These are phyloP conservation scores for Pseudocercospora cruenta DNA, from an alignment of 2,329 filamentous ascomycete species.

Conservation along the genomic window DNA sequence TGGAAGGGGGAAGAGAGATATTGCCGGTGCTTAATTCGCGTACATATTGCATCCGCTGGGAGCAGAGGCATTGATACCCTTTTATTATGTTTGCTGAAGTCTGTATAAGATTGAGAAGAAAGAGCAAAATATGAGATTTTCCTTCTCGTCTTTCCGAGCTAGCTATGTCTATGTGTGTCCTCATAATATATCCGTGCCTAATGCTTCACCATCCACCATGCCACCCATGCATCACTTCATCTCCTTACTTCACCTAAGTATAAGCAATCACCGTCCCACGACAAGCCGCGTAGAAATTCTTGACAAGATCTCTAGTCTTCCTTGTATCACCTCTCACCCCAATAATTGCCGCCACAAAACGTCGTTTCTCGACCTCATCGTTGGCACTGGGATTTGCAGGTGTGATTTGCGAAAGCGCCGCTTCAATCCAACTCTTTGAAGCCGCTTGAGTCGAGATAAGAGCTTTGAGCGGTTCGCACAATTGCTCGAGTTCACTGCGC, in stretches of 20 bases:
- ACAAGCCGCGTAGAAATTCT: constrained; percentile 73
- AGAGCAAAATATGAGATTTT: background rate
- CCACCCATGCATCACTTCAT: too few relatives aligned
- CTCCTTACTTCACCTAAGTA: too few relatives aligned
- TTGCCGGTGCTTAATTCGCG: too few relatives aligned
- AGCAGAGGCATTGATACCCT: too few relatives aligned
- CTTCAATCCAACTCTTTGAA: constrained; percentile 52
- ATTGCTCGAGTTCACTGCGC: constrained; percentile 71
- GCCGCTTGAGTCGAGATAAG: constrained; percentile 45
- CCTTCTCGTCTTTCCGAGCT: background rate
- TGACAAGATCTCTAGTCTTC: constrained; percentile 67
- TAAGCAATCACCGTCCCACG: constrained; percentile 49
- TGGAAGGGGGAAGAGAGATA: too few relatives aligned
- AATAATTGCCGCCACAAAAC: constrained; percentile 69
- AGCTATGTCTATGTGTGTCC: background rate
- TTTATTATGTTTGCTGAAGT: too few relatives aligned
- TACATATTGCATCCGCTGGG: too few relatives aligned
- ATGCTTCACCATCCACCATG: too few relatives aligned
- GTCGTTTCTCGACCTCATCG: constrained; percentile 60
- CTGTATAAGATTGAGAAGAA: too few relatives aligned
- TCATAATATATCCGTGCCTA: too few relatives aligned
- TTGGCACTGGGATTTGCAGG: constrained; percentile 56
- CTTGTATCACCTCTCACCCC: constrained; percentile 64
- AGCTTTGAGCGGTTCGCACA: constrained; percentile 72
- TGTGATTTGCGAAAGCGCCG: constrained; percentile 61